A percentile compares a stretch with the other conserved stretches of the same genome.
phyloP scores from a whole-genome alignment of 2,329 filamentous ascomycete species.

The Penicillium sp. region DNA sequence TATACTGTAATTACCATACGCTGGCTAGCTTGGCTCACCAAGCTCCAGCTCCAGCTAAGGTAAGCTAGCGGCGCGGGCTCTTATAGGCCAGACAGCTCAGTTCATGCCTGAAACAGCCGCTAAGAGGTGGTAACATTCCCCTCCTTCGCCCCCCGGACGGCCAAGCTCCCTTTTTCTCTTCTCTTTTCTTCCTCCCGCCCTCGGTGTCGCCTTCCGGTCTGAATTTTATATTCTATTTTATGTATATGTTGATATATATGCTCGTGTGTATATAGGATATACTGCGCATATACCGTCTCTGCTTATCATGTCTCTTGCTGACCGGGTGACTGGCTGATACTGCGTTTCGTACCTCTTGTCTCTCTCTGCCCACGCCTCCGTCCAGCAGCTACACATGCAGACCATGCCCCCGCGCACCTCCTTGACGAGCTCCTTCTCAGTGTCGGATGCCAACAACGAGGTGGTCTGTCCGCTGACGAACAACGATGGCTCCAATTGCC shows the following conservation, averaged over 20 bases:
- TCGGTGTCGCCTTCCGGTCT: neutral
- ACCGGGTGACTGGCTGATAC: neutral
- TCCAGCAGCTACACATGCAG: conserved; percentile 30
- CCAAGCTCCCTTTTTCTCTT: neutral
- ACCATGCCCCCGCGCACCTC: conserved; percentile 85
- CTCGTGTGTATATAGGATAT: neutral
- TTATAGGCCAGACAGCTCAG: neutral
- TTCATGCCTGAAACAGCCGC: neutral
- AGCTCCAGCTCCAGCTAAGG: neutral
- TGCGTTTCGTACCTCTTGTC: too few relatives aligned
- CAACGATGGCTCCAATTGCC: conserved; percentile 93
- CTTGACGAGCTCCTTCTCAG: conserved; percentile 84
- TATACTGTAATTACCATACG: too few relatives aligned
- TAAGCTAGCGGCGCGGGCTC: neutral
- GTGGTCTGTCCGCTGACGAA: conserved; percentile 95
- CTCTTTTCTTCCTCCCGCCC: neutral
- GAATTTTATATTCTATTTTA: neutral
- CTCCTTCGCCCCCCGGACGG: neutral
- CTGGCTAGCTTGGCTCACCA: too few relatives aligned
- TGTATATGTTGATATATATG: neutral
- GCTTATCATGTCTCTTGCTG: neutral
- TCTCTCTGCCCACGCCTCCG: neutral
- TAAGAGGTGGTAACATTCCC: neutral
- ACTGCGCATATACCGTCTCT: too few relatives aligned
- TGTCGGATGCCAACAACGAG: conserved; percentile 88